Base-by-base conservation (phyloP, 176 grass and related monocot species). In the Musa schizocarpa region DNA sequence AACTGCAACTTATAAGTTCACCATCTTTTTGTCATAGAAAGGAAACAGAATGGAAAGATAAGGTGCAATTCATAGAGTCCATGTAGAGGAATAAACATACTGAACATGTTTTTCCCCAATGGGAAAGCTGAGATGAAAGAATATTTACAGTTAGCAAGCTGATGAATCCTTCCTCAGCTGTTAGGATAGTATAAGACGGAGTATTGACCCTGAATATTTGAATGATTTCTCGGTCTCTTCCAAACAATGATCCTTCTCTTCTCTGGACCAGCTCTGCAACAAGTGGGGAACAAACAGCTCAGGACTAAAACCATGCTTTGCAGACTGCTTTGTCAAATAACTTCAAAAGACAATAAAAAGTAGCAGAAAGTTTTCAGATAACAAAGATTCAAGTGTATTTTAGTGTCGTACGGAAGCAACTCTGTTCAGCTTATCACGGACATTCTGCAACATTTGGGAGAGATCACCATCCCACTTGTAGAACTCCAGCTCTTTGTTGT, bases 401-500 rank as follows among this genome's bases (percentile, higher is more conserved):
- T 8, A 11, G 48, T 23, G 65, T 71, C 88, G 80, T 79, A 94
- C 95, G 14, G 76, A 72, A 58, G 95, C 88, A 16, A 99, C 86
- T 87, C 81, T 62, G 53, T 99, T 94, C 25, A 98, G 86, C 75
- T 91, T 99, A 78, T 76, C 61, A 54, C 95, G 79, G 24, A 94
- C 95, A 54, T 89, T 87, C 75, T 99, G 95, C 78, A 94, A 76
- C 75, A 99, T 69, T 78, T 93, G 68, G 17, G 95, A 89, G 25
- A 94, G 86, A 68, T 82, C 91, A 13, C 88, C 90, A 56, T 92
- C 88, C 95, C 90, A 99, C 70, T 92, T 92, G 84, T 99, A 99
- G 62, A 99, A 99, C 56, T 99, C 88, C 69, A 99, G 83, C 54
- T 99, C 90, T 19, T 91, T 99, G 57, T 91, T 99, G 90, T 92